Base-by-base conservation (phyloP, 257 asterid species). In the Verbascum thapsus region DNA sequence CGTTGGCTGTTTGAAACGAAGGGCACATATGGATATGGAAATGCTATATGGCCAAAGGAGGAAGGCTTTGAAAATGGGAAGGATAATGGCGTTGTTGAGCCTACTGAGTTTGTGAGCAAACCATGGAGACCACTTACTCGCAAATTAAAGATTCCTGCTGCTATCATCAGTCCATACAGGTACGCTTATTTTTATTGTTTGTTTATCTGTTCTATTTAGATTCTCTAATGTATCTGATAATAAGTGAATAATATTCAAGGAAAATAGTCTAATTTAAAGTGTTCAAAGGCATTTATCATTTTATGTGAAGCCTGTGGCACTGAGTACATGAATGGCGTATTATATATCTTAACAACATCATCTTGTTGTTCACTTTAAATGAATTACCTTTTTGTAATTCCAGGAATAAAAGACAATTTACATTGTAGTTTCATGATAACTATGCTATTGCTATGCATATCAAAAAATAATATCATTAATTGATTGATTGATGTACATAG, bases 91-190 rank as follows among this genome's bases (percentile, higher is more conserved):
- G 40, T 55, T 18, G 75, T 53, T 17, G 94, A 83, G 69, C 72
- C 85, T 15, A 41, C 78, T 34, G 88, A 79, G 52, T 75, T 80
- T 48, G 69, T 75, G 68, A 78, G 49, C 76, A 88, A 85, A 63
- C 94, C 88, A 0, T 85, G 96, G 96, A 79, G 94, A 62, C 96
- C 96, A 5, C 94, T 88, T 59, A 88, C 94, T 39, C 85, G 96
- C 7, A 83, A 84, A 67, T 68, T 88, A 38, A 80, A 74, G 82
- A 74, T 88, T 63, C 87, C 94, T 16, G 92, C 96, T 23, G 88
- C 87, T 63, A 71, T 88, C 62, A 79, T 88, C 61, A 88, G 96
- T 58, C 96, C 96, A 16, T 88, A 88, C 71, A 64, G 96, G 96
- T 85, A 72, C 50, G 61, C 51, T 10, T 1, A 26, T 26, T n/a